A percentile compares a stretch with the other conserved stretches of the same genome.
These are phyloP conservation scores for Mortierella sp. DNA, from an alignment of 371 early-diverging fungal genomes.

Conservation along the genomic window DNA sequence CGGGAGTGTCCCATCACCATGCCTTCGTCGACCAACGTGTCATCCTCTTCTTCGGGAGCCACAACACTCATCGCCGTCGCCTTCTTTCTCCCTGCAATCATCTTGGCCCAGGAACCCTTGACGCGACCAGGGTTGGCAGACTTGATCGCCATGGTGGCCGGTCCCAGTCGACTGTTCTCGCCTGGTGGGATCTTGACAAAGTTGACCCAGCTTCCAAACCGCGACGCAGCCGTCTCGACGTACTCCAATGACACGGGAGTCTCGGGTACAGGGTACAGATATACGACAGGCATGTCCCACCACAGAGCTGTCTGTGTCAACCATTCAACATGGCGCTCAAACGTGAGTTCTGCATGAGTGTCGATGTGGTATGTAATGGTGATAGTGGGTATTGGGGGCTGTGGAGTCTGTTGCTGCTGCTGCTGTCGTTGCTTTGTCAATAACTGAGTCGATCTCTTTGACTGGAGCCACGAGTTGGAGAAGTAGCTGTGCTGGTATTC, in stretches of 20 bases:
- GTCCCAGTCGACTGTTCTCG: conserved; percentile 27
- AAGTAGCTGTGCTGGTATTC: conserved; percentile 17
- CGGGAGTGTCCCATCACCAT: conserved; percentile 28
- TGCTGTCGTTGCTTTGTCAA: conserved; percentile 8
- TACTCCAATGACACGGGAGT: conserved; percentile 14
- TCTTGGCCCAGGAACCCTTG: conserved; percentile 14
- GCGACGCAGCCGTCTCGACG: conserved; percentile 45
- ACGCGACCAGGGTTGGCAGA: conserved; percentile 6
- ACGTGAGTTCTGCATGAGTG: conserved; percentile 42
- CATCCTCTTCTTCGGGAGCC: neutral
- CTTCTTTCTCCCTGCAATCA: neutral
- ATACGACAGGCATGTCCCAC: conserved; percentile 57
- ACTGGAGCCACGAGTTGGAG: conserved; percentile 32
- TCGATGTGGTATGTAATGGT: conserved; percentile 46
- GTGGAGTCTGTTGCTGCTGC: neutral
- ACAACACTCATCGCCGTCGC: neutral
- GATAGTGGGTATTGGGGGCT: conserved; percentile 27
- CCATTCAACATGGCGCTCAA: conserved; percentile 57
- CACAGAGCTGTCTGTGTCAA: conserved; percentile 53
- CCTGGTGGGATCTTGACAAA: conserved; percentile 48
- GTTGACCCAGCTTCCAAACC: conserved; percentile 54
- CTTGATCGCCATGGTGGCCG: conserved; percentile 16
- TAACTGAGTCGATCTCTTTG: neutral
- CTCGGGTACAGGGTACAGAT: conserved; percentile 42
- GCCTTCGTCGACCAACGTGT: conserved; percentile 22